These are phyloP conservation scores for Ophiosphaerella herpotricha DNA, from an alignment of 2,329 filamentous ascomycete genomes.

Conservation along the genomic window DNA sequence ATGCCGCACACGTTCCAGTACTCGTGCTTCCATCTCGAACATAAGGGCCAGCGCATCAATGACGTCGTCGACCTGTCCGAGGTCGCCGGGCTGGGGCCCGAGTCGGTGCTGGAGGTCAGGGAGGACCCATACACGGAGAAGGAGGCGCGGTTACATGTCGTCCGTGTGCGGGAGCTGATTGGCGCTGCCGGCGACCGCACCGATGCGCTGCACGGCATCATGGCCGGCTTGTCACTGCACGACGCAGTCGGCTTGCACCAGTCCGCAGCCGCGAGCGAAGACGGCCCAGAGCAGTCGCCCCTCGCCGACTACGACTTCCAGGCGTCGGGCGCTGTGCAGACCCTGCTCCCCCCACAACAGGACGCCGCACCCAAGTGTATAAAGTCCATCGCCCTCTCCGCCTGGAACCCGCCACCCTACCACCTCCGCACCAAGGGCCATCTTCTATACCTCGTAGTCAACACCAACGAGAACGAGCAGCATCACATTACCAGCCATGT, in stretches of 20 bases:
- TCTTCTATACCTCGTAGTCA: slow-evolving; percentile 84
- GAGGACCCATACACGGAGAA: slow-evolving; percentile 98
- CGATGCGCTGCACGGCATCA: slow-evolving; percentile 83
- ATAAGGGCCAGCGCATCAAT: slow-evolving; percentile 86
- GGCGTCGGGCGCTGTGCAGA: slow-evolving; percentile 68
- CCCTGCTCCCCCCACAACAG: slow-evolving; percentile 69
- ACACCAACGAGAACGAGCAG: slow-evolving; percentile 93
- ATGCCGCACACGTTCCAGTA: slow-evolving; percentile 92
- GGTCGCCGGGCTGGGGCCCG: slow-evolving; percentile 75
- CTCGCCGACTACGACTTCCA: slow-evolving; percentile 78
- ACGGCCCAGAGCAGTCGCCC: slow-evolving; percentile 41
- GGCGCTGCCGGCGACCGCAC: slow-evolving; percentile 88
- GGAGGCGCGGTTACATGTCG: slow-evolving; percentile 92
- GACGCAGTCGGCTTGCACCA: slow-evolving; percentile 68
- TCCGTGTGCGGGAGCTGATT: slow-evolving; percentile 89
- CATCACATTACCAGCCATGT: slow-evolving; percentile 92
- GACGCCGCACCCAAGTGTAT: slow-evolving; percentile 83
- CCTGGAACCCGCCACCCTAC: slow-evolving; percentile 96
- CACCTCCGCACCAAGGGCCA: slow-evolving; percentile 90
- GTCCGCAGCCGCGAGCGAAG: slow-evolving; percentile 26
- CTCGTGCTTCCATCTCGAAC: slow-evolving; percentile 97
- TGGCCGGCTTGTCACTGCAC: slow-evolving; percentile 83
- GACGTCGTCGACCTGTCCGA: slow-evolving; percentile 93
- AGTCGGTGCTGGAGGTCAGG: slow-evolving; percentile 79
- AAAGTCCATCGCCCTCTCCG: slow-evolving; percentile 83